A percentile compares a stretch with the other conserved stretches of the same genome.
phyloP scores from a whole-genome alignment of 2,329 filamentous ascomycete species.

The Trichoderma pleuroti region DNA sequence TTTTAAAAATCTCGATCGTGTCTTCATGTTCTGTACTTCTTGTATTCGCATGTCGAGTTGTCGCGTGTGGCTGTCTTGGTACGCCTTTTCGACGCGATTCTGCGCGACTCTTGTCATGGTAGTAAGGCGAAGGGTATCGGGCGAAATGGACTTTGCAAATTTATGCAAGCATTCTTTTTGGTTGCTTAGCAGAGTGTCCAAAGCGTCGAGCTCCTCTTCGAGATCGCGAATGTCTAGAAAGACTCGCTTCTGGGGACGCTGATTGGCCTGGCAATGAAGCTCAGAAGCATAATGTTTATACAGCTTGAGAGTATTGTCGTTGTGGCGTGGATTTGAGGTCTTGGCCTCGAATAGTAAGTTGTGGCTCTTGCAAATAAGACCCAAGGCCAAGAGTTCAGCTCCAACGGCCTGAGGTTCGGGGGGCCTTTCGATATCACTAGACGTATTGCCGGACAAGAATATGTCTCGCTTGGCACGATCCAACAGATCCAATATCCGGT shows the following conservation, averaged over 20 bases:
- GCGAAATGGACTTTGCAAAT: background rate
- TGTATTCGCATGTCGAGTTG: background rate
- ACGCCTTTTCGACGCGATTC: background rate
- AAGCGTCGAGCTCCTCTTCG: conserved; percentile 24
- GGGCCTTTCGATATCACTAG: background rate
- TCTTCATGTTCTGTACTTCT: conserved; percentile 4
- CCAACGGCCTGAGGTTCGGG: background rate
- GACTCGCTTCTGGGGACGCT: conserved; percentile 10
- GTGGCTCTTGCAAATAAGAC: background rate
- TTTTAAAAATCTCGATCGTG: conserved; percentile 16
- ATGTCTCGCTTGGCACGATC: conserved; percentile 11
- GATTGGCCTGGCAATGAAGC: background rate
- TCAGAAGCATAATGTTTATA: background rate
- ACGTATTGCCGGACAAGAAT: background rate
- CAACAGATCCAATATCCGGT: background rate
- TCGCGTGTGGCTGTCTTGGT: background rate
- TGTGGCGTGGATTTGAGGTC: background rate
- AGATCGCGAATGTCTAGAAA: conserved; percentile 22
- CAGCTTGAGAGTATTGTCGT: background rate
- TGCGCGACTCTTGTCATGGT: background rate
- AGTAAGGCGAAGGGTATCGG: background rate
- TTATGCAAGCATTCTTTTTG: background rate
- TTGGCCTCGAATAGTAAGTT: background rate
- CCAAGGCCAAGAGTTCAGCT: background rate
- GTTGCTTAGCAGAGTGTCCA: conserved; percentile 7